These are phyloP conservation scores for Cucumis cinereus DNA, from an alignment of 306 rosid genomes.

Conservation along the genomic window DNA sequence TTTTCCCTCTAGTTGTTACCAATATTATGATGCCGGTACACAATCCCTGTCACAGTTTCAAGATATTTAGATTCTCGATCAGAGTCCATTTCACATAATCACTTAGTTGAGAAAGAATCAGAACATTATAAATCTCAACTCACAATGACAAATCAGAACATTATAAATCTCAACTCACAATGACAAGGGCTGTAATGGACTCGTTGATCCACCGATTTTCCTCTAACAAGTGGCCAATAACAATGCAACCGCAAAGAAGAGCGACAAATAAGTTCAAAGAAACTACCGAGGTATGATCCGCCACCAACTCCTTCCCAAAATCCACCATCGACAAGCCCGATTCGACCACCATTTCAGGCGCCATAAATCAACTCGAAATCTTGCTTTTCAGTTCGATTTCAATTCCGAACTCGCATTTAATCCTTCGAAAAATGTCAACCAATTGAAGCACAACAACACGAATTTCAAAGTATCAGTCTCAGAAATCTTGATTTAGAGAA, in stretches of 20 bases:
- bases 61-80: neutral
- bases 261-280: slow-evolving; percentile 80
- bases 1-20: slow-evolving; percentile 65
- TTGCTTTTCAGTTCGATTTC: neutral
- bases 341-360: neutral
- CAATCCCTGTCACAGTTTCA: slow-evolving; percentile 48
- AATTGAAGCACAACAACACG: neutral
- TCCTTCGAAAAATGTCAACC: neutral
- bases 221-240: slow-evolving; percentile 77
- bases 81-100: neutral
- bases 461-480: neutral
- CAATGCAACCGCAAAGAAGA: slow-evolving; percentile 76
- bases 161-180: slow-evolving; percentile 35
- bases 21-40: slow-evolving; percentile 65
- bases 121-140: slow-evolving; percentile 16
- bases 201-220: slow-evolving; percentile 85
- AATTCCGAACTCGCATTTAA: neutral
- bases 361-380: neutral
- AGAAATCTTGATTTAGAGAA: neutral
- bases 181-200: slow-evolving; percentile 81
- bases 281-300: slow-evolving; percentile 73
- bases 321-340: neutral
- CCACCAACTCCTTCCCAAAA: slow-evolving; percentile 24
- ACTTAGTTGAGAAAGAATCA: neutral
- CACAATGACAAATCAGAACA: slow-evolving; percentile 43